Conservation (phyloP, 331 rosid genomes). For the Prunus yedoensis region DNA sequence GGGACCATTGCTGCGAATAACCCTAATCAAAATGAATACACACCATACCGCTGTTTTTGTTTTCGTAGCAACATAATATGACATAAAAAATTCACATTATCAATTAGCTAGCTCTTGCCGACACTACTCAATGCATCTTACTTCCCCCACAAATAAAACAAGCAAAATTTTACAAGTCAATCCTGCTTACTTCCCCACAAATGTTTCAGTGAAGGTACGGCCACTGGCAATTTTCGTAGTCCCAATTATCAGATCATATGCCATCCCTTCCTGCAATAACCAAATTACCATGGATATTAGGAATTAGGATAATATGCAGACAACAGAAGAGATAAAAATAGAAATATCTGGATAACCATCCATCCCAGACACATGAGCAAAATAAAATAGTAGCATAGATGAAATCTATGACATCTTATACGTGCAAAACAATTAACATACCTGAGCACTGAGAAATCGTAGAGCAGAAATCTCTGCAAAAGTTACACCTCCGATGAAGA, state of each 20-base stretch:
- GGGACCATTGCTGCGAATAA: too few species aligned
- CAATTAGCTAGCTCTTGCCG: too few species aligned
- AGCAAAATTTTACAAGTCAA: slow-evolving; percentile 25
- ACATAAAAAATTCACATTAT: too few species aligned
- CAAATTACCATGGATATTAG: slow-evolving; percentile 24
- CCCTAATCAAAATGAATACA: too few species aligned
- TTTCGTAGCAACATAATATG: too few species aligned
- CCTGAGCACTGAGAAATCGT: slow-evolving; percentile 90
- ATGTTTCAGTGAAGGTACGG: slow-evolving; percentile 61
- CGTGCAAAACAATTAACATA: slow-evolving; percentile 26
- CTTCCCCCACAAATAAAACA: background rate
- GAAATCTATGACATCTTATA: background rate
- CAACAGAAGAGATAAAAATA: slow-evolving; percentile 10
- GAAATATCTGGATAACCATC: too few species aligned
- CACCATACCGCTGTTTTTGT: too few species aligned
- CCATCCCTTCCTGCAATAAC: slow-evolving; percentile 87
- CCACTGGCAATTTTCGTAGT: slow-evolving; percentile 78
- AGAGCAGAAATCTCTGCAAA: slow-evolving; percentile 95
- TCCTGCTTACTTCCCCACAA: slow-evolving; percentile 77
- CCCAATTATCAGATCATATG: slow-evolving; percentile 83
- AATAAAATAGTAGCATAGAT: too few species aligned
- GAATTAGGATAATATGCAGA: background rate
- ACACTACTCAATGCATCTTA: too few species aligned
- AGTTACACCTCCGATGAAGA: slow-evolving; percentile 89
- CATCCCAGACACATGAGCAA: too few species aligned